Base-by-base conservation (phyloP, 371 early-diverging fungal species). In the Apophysomyces sp. region DNA sequence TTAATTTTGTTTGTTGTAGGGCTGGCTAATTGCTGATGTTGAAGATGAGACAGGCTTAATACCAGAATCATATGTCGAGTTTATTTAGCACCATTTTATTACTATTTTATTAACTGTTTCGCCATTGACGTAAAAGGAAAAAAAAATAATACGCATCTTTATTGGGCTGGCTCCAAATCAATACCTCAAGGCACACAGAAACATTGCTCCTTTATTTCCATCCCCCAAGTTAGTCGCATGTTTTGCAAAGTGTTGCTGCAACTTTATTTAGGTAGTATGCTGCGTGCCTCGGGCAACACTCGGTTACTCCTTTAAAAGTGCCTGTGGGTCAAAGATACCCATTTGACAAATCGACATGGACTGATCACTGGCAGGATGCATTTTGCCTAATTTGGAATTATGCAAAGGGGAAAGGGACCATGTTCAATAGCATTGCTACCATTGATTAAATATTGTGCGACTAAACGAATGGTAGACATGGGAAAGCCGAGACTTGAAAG, bases 31-130 rank as follows among this genome's bases (percentile, higher is more conserved):
- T 51, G 92, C 86, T 2, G 86, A 83, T 65, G 78, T 86, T 56
- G 73, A 69, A 16, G 82, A 82, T 61, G 74, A 83, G 53, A 80
- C 83, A 9, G 92, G 92, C 9, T 68, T 91, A 58, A 80, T 91
- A 52, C 92, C 92, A 41, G 91, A 89, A 62, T 89, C 88, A 58
- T 91, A 90, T 69, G 85, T 91, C 15, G 78, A 83, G 69, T 62
- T 88, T 54, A 58, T 82, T 26, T 55, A 11, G 18, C 18, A 39
- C 13, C 37, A 26, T 28, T 26, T 28, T 21, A 18, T 44, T 18
- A n/a, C 21, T 21, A 44, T 56, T 40, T n/a, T 52, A 52, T 28
- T 51, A 3, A 31, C 2, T 12, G n/a, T n/a, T n/a, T n/a, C n/a
- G n/a, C n/a, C n/a, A n/a, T n/a, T n/a, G n/a, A n/a, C 9, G 3